These are phyloP conservation scores for Claviceps maximensis DNA, from an alignment of 2,329 filamentous ascomycete genomes.

Conservation along the genomic window DNA sequence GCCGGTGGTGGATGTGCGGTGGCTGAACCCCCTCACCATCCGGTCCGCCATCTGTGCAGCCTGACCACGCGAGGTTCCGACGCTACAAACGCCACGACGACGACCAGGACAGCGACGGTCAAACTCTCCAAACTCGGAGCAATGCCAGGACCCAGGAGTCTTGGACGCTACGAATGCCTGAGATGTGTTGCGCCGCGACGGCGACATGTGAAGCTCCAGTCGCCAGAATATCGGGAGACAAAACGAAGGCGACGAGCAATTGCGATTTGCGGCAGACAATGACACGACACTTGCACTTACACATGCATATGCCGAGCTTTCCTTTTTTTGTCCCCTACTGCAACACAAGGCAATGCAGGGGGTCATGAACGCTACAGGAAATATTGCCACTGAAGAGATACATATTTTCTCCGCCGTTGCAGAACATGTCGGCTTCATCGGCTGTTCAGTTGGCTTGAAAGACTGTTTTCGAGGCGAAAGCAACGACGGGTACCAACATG, in stretches of 20 bases:
- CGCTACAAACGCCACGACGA: slow-evolving; percentile 9
- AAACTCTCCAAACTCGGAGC: background rate
- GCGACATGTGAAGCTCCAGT: background rate
- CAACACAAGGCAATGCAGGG: background rate
- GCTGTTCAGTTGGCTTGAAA: no score
- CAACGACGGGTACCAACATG: no score
- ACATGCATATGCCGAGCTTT: background rate
- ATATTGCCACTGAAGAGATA: background rate
- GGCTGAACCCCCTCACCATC: background rate
- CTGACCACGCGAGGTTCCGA: slow-evolving; percentile 11
- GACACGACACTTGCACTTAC: background rate
- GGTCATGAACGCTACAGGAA: background rate
- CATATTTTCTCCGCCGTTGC: background rate
- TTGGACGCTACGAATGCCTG: background rate
- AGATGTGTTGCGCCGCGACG: background rate
- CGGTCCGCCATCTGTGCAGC: slow-evolving; percentile 3
- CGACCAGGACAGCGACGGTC: background rate
- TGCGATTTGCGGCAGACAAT: background rate
- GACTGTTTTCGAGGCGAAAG: no score
- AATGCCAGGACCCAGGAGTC: background rate
- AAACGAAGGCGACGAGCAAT: background rate
- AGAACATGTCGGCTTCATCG: background rate
- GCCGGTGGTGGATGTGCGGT: background rate
- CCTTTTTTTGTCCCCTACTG: background rate
- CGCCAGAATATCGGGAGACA: background rate